Evolutionary conservation across 2,329 filamentous ascomycete genomes (phyloP).

Genomic region (Epichloe sp.): DNA sequence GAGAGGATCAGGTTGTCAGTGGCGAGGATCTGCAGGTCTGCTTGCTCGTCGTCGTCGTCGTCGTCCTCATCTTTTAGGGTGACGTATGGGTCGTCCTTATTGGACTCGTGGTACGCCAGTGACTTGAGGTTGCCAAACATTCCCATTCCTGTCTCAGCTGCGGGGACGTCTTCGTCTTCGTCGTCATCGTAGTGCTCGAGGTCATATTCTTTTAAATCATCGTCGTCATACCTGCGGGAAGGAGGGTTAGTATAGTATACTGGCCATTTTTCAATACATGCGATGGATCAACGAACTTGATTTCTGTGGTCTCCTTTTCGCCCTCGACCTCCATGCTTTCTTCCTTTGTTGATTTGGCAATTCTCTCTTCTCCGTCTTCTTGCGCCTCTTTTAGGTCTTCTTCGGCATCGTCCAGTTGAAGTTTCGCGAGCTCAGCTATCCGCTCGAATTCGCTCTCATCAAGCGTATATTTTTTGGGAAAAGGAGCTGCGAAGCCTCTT

Average conservation of each 20-base stretch:
- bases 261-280: background rate
- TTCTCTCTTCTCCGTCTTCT: constrained; percentile 17
- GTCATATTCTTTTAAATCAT: constrained; percentile 91
- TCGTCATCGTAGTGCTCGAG: constrained; percentile 93
- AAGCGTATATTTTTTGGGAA: constrained; percentile 61
- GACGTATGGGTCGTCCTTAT: constrained; percentile 94
- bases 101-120: constrained; percentile 83
- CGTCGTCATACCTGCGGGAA: constrained; percentile 47
- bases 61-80: constrained; percentile 57
- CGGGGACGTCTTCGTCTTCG: constrained; percentile 36
- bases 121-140: constrained; percentile 96
- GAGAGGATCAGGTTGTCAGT: constrained; percentile 89
- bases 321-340: constrained; percentile 20
- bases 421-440: constrained; percentile 60
- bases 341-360: constrained; percentile 17
- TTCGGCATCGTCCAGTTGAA: constrained; percentile 83
- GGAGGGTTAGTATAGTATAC: constrained; percentile 8
- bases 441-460: constrained; percentile 64
- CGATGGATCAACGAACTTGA: constrained; percentile 2
- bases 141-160: constrained; percentile 56
- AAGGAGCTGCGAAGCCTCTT: constrained; percentile 62
- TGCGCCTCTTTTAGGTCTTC: constrained; percentile 68
- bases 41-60: constrained; percentile 72
- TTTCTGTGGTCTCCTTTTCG: background rate
- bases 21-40: constrained; percentile 84